Evolutionary conservation across 805 yeast genomes (phyloP), one percentile per base, ranked within the genome.

Genomic region (Lipomyces spencermartinsiae): DNA sequence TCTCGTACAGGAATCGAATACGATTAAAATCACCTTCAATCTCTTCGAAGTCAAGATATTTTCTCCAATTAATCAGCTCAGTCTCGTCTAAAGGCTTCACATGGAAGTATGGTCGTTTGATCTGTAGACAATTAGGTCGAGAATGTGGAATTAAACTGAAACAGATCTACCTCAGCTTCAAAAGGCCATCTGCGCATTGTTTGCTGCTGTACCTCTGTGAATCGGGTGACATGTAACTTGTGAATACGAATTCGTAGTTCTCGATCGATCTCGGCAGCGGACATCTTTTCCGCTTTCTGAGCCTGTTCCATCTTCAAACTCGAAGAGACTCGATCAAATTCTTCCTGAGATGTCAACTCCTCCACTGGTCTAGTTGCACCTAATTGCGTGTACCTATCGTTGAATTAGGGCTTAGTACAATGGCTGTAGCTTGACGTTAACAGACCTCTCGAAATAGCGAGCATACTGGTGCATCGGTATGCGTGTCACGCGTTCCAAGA

Each of bases 391-490:
- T 77, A 79, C 68, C 73, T 70, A 25, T 2, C 14, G 16, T 8
- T 60, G 49, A 12, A 39, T 14, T 16, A n/a, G 22, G 3, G 31
- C 43, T 2, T 2, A 10, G 14, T 33, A 5, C 22, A 39, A 19
- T 12, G 37, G 1, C 12, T 22, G 19, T 0, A n/a, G 19, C 7
- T 43, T 19, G 19, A 43, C 6, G 4, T 4, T 14, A 19, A 16
- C 58, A 1, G 61, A 70, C 69, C 74, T 82, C 75, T 80, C 87
- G 74, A 86, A 90, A 76, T 89, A 94, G 71, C 85, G 87, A 0
- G 97, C 89, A 76, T 92, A 93, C 74, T 93, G 97, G 78, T 94
- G 94, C 58, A 94, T 78, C 0, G 98, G 98, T 1, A 91, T 80
- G 16, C 65, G 66, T 5, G 77, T 64, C 16, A 79, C 69, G 29